Base-by-base conservation (phyloP, 345 rosid genomes). In the Luvunga scandens region DNA sequence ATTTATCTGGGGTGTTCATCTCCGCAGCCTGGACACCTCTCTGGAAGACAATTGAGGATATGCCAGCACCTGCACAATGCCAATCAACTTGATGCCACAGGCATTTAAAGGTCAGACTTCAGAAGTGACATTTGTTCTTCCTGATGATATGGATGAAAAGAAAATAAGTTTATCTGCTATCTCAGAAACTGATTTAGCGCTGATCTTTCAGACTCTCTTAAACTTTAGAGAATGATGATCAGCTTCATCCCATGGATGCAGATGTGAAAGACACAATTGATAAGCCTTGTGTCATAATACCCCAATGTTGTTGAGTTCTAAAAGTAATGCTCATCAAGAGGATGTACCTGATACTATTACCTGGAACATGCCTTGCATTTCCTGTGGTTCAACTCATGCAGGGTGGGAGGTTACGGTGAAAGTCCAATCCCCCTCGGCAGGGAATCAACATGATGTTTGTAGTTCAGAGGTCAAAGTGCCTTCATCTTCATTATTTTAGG, bases 41-140 rank as follows among this genome's bases (percentile, higher is more conserved):
- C 56, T 88, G 89, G 87, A 83, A 82, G 77, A 80, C 84, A 14
- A 76, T 81, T 72, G 85, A 83, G 84, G 87, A 81, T 59, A 63
- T 85, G 60, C 59, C 87, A 8, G 79, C 72, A 7, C 82, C 88
- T 74, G 82, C 79, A 68, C n/a, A 68, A 78, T 88, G 84, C 84
- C 85, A 30, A 33, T 81, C 25, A 55, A 66, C 83, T 79, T 14
- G 19, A 67, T n/a, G 76, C 71, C 66, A 62, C 33, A n/a, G n/a
- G 83, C 76, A 64, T 81, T 81, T 53, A 57, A 65, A 84, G 72
- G 80, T 66, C 77, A 64, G 42, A 21, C 59, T n/a, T 73, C 62
- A 27, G 83, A 69, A 60, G 76, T 70, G 62, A 53, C 57, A 34
- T 27, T n/a, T 65, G 22, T 65, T 34, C 70, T 70, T 62, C 69